Evolutionary conservation across 2,329 filamentous ascomycete species (phyloP), one percentile per base, ranked within the genome.

Genomic region (Aureobasidium melanogenum): DNA sequence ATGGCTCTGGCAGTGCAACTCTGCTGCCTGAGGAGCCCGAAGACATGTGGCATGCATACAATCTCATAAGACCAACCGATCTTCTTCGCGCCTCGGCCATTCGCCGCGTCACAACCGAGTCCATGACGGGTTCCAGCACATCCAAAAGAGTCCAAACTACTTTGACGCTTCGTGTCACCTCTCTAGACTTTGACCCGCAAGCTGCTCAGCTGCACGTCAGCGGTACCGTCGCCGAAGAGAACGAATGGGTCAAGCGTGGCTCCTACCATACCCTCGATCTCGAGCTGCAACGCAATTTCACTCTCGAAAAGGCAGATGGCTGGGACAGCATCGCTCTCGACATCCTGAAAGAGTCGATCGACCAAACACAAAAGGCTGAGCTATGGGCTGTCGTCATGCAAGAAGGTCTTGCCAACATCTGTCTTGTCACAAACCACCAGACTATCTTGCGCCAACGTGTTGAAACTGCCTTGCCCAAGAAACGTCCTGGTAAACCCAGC

Each of bases 351-450:
- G 90, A 96, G 72, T 88, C 91, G 0, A 81, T 93, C 15, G 86
- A 89, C 67, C 85, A 89, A 67, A 87, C 90, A 66, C 86, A 87
- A 69, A 86, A 88, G 64, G 91, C 91, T 0, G 88, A 93, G 64
- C 82, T 96, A 19, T 90, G 91, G 60, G 93, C 94, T 0, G 87
- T 97, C 0, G 89, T 97, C 26, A 93, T 99, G 88, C 89, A 96
- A 68, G 93, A 97, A 69, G 88, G 89, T 2, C 74, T 89, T 17
- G 88, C 90, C 62, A 91, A 92, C 72, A 88, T 94, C 65, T 93
- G 89, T 73, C 80, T 92, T 24, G 88, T 94, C 60, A 92, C 88
- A 2, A 86, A 91, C 69, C 86, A 88, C 72, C 88, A 90, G 67
- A 93, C 89, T 3, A 82, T 93, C 30, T 74, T 91, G 61, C 87